Evolutionary conservation across 2,329 filamentous ascomycete genomes (phyloP).

Genomic region (Seiridium unicorne): DNA sequence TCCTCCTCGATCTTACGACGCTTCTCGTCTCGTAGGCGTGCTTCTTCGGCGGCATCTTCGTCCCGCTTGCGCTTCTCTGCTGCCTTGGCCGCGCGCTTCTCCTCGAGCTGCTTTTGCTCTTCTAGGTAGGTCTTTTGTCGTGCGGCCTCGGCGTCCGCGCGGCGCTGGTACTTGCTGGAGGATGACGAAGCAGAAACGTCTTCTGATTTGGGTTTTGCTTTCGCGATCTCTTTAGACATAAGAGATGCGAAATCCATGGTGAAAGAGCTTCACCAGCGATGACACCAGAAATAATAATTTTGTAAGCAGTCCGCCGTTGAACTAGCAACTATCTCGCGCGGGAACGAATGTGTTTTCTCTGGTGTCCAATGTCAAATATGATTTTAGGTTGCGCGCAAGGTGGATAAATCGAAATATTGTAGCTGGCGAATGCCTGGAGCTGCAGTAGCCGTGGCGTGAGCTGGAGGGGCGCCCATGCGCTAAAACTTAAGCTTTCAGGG

Average conservation of each 20-base stretch:
- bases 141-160: constrained; percentile 81
- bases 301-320: not conserved
- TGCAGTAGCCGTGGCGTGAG: not conserved
- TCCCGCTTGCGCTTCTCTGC: constrained; percentile 85
- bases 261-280: constrained; percentile 7
- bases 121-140: constrained; percentile 77
- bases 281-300: not conserved
- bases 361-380: not conserved
- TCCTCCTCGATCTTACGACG: constrained; percentile 78
- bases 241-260: constrained; percentile 93
- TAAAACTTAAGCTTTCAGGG: constrained; percentile 4
- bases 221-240: constrained; percentile 90
- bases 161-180: constrained; percentile 68
- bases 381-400: not conserved
- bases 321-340: not conserved
- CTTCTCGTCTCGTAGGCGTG: constrained; percentile 76
- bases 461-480: not conserved
- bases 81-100: constrained; percentile 66
- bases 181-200: constrained; percentile 9
- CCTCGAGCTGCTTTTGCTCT: constrained; percentile 74
- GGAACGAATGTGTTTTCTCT: not conserved
- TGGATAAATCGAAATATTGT: not conserved
- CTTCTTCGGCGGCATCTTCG: constrained; percentile 75
- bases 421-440: not conserved
- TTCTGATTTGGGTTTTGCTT: constrained; percentile 56